Evolutionary conservation across 225 moss, liverwort and hornwort genomes (phyloP).

Genomic region (Bryoerythrophyllum caledonicum): DNA sequence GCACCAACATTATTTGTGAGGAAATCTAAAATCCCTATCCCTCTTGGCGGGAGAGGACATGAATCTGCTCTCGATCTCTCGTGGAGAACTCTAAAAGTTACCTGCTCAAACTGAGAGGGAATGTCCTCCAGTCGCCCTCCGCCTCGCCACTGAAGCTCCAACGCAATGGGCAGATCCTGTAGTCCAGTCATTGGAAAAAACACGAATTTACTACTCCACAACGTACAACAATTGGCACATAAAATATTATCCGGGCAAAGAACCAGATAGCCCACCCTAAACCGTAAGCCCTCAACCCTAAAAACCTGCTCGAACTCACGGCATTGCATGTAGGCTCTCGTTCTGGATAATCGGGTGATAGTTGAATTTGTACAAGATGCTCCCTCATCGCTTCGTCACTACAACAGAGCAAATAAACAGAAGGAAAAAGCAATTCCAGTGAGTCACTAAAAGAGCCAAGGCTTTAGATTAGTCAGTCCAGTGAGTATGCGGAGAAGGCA

Average conservation of each 20-base stretch:
- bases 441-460: background rate
- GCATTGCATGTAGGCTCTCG: slow-evolving; percentile 69
- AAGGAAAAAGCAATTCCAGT: background rate
- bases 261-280: background rate
- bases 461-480: background rate
- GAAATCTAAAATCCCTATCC: background rate
- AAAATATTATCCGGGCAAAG: background rate
- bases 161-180: slow-evolving; percentile 78
- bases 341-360: slow-evolving; percentile 67
- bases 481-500: too few relatives aligned
- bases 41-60: too few relatives aligned
- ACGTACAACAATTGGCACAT: background rate
- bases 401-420: background rate
- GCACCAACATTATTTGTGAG: background rate
- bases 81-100: too few relatives aligned
- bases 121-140: slow-evolving; percentile 63
- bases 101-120: slow-evolving; percentile 63
- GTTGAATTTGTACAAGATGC: slow-evolving; percentile 62
- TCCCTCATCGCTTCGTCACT: slow-evolving; percentile 72
- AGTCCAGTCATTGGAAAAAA: slow-evolving; percentile 17
- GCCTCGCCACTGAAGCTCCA: slow-evolving; percentile 65
- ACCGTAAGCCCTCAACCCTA: too few relatives aligned
- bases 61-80: too few relatives aligned
- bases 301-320: slow-evolving; percentile 51
- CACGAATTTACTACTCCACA: background rate